Evolutionary conservation across 164 flowering plant species (phyloP).

Genomic region (Taxillus chinensis): DNA sequence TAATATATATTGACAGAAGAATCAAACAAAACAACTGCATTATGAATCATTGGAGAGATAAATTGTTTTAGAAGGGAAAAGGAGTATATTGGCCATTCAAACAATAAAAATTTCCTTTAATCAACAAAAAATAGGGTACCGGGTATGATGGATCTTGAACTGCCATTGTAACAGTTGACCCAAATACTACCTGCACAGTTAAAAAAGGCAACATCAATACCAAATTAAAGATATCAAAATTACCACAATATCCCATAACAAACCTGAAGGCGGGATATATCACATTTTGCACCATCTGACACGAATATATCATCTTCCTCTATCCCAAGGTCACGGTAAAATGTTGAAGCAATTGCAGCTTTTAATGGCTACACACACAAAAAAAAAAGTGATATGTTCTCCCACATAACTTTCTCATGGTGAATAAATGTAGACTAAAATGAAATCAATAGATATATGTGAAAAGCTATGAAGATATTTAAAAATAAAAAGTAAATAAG

Average conservation of each 20-base stretch:
- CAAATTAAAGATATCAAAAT: not conserved
- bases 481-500: no score
- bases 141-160: conserved; percentile 97
- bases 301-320: conserved; percentile 78
- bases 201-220: not conserved
- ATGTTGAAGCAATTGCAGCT: conserved; percentile 64
- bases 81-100: no score
- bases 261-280: conserved; percentile 96
- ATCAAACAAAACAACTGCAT: no score
- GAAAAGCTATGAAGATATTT: no score
- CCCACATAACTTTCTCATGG: no score
- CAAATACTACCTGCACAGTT: conserved; percentile 58
- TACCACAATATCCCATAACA: conserved; percentile 1
- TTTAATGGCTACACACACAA: conserved; percentile 50
- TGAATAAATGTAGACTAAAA: no score
- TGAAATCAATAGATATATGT: no score
- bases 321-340: conserved; percentile 57
- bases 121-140: conserved; percentile 26
- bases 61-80: no score
- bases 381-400: not conserved
- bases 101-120: no score
- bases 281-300: conserved; percentile 98
- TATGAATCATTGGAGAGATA: no score
- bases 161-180: conserved; percentile 71
- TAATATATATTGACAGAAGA: no score